Evolutionary conservation across 2,329 filamentous ascomycete genomes (phyloP).

Genomic region (Arthrobotrys sinensis): DNA sequence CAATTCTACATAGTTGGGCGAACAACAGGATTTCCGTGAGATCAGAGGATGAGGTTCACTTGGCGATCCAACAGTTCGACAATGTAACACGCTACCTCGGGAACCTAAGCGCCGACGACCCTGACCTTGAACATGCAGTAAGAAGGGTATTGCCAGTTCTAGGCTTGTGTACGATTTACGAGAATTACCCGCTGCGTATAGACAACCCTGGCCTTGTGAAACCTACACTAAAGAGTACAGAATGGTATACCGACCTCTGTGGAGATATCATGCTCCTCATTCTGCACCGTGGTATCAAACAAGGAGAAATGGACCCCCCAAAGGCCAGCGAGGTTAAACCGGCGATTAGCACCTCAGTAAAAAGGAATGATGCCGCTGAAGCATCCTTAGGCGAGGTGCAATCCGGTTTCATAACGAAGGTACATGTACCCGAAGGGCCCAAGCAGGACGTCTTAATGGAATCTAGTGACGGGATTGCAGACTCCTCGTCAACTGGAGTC

Average conservation of each 20-base stretch:
- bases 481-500: too few relatives aligned
- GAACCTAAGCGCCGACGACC: neutral
- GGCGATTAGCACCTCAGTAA: too few relatives aligned
- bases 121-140: neutral
- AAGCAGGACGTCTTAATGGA: too few relatives aligned
- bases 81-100: neutral
- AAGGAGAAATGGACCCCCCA: neutral
- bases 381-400: too few relatives aligned
- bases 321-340: neutral
- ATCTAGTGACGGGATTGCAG: too few relatives aligned
- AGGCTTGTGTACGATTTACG: neutral
- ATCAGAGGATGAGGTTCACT: neutral
- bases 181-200: too few relatives aligned
- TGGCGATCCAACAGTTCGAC: neutral
- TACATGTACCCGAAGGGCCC: too few relatives aligned
- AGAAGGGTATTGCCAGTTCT: neutral
- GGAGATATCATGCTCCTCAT: constrained; percentile 23
- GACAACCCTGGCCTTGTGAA: neutral
- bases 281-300: constrained; percentile 1
- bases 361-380: too few relatives aligned
- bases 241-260: constrained; percentile 8
- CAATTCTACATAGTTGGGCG: neutral
- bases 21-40: neutral
- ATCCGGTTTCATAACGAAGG: too few relatives aligned
- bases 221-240: neutral